These are phyloP conservation scores for Tetracladium marchalianum DNA, from an alignment of 495 filamentous ascomycete species.

Conservation along the genomic window DNA sequence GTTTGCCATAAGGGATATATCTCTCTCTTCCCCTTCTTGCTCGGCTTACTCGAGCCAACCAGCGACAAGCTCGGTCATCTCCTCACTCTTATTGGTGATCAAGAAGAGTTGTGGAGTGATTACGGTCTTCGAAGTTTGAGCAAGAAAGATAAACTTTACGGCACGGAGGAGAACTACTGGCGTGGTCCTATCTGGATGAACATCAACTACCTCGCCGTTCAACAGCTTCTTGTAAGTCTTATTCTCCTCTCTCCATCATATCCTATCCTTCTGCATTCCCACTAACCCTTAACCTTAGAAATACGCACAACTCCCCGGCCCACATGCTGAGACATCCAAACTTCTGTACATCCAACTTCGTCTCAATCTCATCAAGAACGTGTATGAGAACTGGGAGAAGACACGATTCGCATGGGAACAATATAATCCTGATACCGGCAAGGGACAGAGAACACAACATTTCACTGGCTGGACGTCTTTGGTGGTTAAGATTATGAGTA, in stretches of 20 bases:
- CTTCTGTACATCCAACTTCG: slow-evolving; percentile 68
- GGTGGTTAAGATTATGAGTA: slow-evolving; percentile 94
- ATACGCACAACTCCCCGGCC: slow-evolving; percentile 45
- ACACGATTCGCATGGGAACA: slow-evolving; percentile 99
- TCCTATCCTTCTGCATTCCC: slow-evolving; percentile 13
- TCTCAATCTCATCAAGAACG: slow-evolving; percentile 77
- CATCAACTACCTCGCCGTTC: slow-evolving; percentile 86
- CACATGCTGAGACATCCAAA: slow-evolving; percentile 59
- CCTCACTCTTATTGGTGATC: slow-evolving; percentile 67
- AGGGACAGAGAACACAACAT: slow-evolving; percentile 90
- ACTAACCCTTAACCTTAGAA: slow-evolving; percentile 31
- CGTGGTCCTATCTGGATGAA: slow-evolving; percentile 93
- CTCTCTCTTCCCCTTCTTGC: slow-evolving; percentile 86
- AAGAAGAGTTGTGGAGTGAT: slow-evolving; percentile 78
- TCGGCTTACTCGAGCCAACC: slow-evolving; percentile 60
- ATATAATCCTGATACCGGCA: slow-evolving; percentile 88
- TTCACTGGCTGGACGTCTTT: slow-evolving; percentile 98
- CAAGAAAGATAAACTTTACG: slow-evolving; percentile 72
- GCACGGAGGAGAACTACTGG: slow-evolving; percentile 95
- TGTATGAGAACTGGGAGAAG: slow-evolving; percentile 76
- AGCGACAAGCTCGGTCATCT: slow-evolving; percentile 61
- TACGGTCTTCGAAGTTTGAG: slow-evolving; percentile 83
- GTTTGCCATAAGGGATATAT: slow-evolving; percentile 98
- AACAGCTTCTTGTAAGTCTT: slow-evolving; percentile 66
- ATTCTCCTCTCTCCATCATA: slow-evolving; percentile 6